Percentiles rank a stretch among this genome's conserved stretches.
Evolutionary conservation across 768 basidiomycete genomes (phyloP).

Genomic region (Tulasnella sp.): DNA sequence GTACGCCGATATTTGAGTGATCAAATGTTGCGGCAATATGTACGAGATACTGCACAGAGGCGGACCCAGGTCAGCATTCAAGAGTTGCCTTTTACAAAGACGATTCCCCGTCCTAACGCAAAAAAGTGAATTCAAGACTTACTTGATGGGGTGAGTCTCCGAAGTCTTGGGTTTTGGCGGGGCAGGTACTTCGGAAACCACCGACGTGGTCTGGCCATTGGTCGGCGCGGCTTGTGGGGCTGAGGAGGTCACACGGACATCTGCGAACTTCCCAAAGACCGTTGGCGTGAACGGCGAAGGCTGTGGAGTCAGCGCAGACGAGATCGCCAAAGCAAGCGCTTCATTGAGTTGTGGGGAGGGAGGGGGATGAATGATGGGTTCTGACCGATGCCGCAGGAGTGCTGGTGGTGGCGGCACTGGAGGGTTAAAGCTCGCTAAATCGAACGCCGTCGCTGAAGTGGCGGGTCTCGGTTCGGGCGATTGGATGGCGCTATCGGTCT

Average conservation of each 20-base stretch:
- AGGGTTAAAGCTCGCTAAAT: conserved; percentile 7
- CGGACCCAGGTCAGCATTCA: not conserved
- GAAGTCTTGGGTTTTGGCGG: conserved; percentile 55
- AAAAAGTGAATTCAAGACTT: conserved; percentile 32
- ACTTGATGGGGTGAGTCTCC: conserved; percentile 81
- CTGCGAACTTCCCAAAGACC: not conserved
- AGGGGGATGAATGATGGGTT: conserved; percentile 11
- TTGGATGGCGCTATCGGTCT: conserved; percentile 1
- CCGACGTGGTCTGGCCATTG: not conserved
- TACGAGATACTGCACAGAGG: conserved; percentile 50
- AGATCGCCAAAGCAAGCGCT: conserved; percentile 20
- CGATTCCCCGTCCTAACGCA: not conserved
- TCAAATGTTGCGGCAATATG: conserved; percentile 56
- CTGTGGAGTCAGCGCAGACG: conserved; percentile 12
- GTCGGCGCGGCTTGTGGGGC: not conserved
- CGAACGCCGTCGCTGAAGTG: not conserved
- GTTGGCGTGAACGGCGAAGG: not conserved
- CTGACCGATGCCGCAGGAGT: conserved; percentile 6
- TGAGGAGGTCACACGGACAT: not conserved
- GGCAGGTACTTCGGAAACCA: conserved; percentile 35
- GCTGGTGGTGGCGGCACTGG: not conserved
- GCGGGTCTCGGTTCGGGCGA: conserved; percentile 12
- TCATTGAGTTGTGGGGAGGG: conserved; percentile 19
- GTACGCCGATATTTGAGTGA: conserved; percentile 43
- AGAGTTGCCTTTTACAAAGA: not conserved